Conservation (phyloP, 225 moss, liverwort and hornwort genomes). For the Sphagnum contortum region DNA sequence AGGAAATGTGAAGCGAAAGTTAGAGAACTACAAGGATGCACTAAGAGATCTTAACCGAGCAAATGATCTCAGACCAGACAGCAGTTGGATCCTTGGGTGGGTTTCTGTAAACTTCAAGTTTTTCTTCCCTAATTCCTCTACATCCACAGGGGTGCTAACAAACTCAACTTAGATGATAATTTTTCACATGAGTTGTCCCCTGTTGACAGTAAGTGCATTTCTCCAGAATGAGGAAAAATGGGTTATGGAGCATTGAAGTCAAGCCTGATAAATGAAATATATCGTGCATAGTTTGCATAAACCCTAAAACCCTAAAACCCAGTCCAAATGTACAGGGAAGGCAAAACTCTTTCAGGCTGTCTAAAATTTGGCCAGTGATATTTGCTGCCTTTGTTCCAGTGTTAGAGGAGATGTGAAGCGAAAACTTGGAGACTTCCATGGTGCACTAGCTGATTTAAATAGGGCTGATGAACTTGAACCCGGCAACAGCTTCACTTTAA, state of each 20-base stretch:
- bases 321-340: too few species aligned
- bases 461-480: conserved; percentile 14
- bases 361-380: background rate
- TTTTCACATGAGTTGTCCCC: too few species aligned
- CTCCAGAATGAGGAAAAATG: too few species aligned
- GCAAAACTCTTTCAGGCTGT: too few species aligned
- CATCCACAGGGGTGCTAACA: too few species aligned
- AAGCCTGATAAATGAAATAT: too few species aligned
- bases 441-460: conserved; percentile 15
- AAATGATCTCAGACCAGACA: conserved; percentile 20
- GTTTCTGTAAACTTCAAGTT: background rate
- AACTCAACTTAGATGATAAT: too few species aligned
- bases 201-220: too few species aligned
- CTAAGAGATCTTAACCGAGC: conserved; percentile 24
- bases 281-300: too few species aligned
- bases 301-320: too few species aligned
- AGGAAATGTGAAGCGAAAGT: conserved; percentile 30
- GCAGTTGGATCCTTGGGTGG: conserved; percentile 30
- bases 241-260: too few species aligned
- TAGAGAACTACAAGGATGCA: conserved; percentile 34
- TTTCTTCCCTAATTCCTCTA: too few species aligned
- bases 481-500: conserved; percentile 17
- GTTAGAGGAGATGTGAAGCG: conserved; percentile 29
- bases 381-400: conserved; percentile 3
- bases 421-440: conserved; percentile 24